phyloP scores from a whole-genome alignment of 352 stramenopile genomes.

The Peronospora farinosa region DNA sequence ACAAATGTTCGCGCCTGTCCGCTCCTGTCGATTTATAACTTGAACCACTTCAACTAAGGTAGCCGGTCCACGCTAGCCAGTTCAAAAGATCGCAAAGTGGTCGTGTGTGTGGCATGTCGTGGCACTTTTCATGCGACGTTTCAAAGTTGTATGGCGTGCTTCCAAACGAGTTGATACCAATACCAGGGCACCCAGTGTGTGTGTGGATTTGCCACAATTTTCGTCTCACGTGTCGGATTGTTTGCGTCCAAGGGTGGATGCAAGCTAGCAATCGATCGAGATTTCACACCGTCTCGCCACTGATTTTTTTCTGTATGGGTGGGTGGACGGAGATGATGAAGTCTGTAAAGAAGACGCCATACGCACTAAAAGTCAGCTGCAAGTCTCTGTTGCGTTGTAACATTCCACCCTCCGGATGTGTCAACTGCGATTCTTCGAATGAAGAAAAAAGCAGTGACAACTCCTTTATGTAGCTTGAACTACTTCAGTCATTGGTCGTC shows the following conservation, averaged over 20 bases:
- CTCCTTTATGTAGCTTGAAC: slow-evolving; percentile 2
- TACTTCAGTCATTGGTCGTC: neutral
- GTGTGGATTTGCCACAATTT: slow-evolving; percentile 1
- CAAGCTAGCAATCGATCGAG: no score
- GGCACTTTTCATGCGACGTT: slow-evolving; percentile 14
- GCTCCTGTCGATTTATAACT: slow-evolving; percentile 20
- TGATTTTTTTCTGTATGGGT: slow-evolving; percentile 23
- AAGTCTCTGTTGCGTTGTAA: slow-evolving; percentile 3
- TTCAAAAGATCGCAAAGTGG: slow-evolving; percentile 18
- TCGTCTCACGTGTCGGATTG: slow-evolving; percentile 4
- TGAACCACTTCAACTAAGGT: slow-evolving; percentile 23
- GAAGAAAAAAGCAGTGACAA: neutral
- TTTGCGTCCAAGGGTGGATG: neutral
- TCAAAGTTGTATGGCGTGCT: slow-evolving; percentile 16
- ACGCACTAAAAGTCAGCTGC: slow-evolving; percentile 10
- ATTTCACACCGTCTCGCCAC: neutral
- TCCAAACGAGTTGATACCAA: neutral
- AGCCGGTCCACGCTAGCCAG: slow-evolving; percentile 29
- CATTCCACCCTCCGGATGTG: slow-evolving; percentile 4
- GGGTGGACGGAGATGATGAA: slow-evolving; percentile 5
- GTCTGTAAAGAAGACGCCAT: slow-evolving; percentile 19
- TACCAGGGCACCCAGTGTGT: slow-evolving; percentile 8
- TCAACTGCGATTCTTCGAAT: neutral
- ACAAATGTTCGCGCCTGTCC: slow-evolving; percentile 21
- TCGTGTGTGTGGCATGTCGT: slow-evolving; percentile 6